Evolutionary conservation across 2,329 filamentous ascomycete species (phyloP), one percentile per base, ranked within the genome.

Genomic region (Aspergillus glaucus): DNA sequence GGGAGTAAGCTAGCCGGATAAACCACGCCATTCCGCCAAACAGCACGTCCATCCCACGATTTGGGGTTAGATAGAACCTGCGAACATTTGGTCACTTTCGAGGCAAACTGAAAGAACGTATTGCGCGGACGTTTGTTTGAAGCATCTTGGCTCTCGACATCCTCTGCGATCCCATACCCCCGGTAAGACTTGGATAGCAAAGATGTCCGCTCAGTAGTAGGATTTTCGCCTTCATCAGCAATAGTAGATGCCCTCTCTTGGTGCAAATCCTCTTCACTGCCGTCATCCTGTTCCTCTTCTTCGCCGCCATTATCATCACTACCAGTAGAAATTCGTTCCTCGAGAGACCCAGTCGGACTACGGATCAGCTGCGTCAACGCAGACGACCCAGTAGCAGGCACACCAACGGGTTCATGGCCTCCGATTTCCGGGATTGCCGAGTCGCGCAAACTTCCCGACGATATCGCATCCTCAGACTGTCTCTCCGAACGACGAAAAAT

Each of bases 1-100:
- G 93, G 93, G 14, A 96, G 66, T 56, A 85, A 86, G 43, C 81
- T 82, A 15, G 81, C 72, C 1, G 90, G 88, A 36, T 82, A 76
- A 9, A 89, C 67, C 2, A 94, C 68, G 0, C 76, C 78, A 41
- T 79, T 78, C 36, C 80, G 67, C 76, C 84, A 85, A 6, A 95
- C 74, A 0, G 78, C 72, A 55, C 77, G 79, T 49, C 74, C 76
- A 64, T 92, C 76, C 87, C 91, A 96, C 19, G 75, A 76, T 55
- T 85, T 86, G 0, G 87, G 86, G 57, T 83, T 81, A 3, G 75
- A 64, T 5, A 79, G 50, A 14, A 64, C 58, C 59, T 65, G 63
- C 26, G 61, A 52, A 44, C 51, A 60, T 36, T 53, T 55, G 6
- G 55, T 52, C 9, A 60, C 44, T 6, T 48, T 56, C 3, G 59